Evolutionary conservation across 768 basidiomycete species (phyloP), one percentile per base, ranked within the genome.

Genomic region (Coprinellus micaceus): DNA sequence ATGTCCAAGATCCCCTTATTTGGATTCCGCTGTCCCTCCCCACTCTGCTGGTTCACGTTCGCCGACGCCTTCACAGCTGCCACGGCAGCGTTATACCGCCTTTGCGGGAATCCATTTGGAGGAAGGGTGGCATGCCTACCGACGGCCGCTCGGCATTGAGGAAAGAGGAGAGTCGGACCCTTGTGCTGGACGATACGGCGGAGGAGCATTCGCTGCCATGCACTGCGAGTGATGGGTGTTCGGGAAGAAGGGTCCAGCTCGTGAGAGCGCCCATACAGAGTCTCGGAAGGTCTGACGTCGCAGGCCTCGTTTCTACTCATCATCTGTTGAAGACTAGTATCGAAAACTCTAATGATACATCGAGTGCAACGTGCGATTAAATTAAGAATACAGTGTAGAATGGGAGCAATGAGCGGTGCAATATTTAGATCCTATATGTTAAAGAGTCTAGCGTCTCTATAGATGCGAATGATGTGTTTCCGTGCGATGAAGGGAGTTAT

Each of bases 201-300:
- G 56, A 51, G 39, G 30, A 57, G 56, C 56, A 57, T 57, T 51
- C 56, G 51, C 49, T 51, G 49, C 49, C 51, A 52, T 57, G 48
- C 39, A 39, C 40, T 43, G 19, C 40, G 15, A 21, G 39, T 29
- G 55, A 37, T 43, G 33, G 25, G 43, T 24, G 53, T 30, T 45
- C 29, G 25, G 28, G 21, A 41, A 43, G 19, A 33, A 51, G 49
- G 5, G 47, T 12, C 15, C n/a, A n/a, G n/a, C n/a, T n/a, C n/a
- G n/a, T 43, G 40, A 43, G 40, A 43, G 40, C 40, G 15, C 15
- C 15, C 9, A 37, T 37, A 37, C 9, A 37, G 21, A 4, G 11
- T 39, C 15, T 15, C 28, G 11, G 39, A 40, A 39, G 37, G 28
- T 52, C 22, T 40, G 22, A 22, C 19, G 25, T 49, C 15, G 9